phyloP scores from a whole-genome alignment of 1,284 basidiomycete species.

The Microbotryum intermedium region DNA sequence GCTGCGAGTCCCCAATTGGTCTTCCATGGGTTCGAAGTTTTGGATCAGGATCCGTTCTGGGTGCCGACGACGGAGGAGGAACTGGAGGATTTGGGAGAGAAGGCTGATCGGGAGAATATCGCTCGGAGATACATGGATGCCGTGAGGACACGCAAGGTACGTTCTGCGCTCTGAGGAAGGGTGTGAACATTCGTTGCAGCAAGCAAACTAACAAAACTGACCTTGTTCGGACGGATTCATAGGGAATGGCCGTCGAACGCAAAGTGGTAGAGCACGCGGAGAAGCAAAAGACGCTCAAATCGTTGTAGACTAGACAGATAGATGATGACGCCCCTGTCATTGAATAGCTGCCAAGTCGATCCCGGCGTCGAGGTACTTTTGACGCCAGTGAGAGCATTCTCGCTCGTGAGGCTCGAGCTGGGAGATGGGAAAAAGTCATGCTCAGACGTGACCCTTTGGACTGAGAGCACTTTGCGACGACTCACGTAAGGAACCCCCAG shows the following conservation, averaged over 20 bases:
- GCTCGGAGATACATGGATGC: slow-evolving; percentile 89
- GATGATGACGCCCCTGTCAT: neutral
- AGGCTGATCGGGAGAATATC: slow-evolving; percentile 87
- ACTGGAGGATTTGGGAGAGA: slow-evolving; percentile 92
- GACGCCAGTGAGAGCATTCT: slow-evolving; percentile 10
- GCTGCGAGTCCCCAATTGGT: slow-evolving; percentile 94
- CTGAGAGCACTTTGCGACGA: neutral
- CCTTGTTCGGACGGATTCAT: neutral
- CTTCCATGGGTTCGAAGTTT: slow-evolving; percentile 83
- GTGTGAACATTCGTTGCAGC: neutral
- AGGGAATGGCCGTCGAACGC: slow-evolving; percentile 83
- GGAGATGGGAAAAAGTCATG: neutral
- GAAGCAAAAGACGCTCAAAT: slow-evolving; percentile 92
- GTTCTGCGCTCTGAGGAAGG: neutral
- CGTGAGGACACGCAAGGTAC: slow-evolving; percentile 70
- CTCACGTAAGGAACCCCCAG: slow-evolving; percentile 25
- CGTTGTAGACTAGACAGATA: slow-evolving; percentile 40
- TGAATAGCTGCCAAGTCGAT: neutral
- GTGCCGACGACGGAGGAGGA: slow-evolving; percentile 97
- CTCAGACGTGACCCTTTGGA: neutral
- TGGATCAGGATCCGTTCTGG: slow-evolving; percentile 96
- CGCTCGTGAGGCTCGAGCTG: slow-evolving; percentile 21
- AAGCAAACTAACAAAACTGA: neutral
- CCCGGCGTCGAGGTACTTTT: neutral
- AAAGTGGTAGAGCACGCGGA: slow-evolving; percentile 91